Conservation (phyloP, 441 rosid species). For the Brassica balearica region DNA sequence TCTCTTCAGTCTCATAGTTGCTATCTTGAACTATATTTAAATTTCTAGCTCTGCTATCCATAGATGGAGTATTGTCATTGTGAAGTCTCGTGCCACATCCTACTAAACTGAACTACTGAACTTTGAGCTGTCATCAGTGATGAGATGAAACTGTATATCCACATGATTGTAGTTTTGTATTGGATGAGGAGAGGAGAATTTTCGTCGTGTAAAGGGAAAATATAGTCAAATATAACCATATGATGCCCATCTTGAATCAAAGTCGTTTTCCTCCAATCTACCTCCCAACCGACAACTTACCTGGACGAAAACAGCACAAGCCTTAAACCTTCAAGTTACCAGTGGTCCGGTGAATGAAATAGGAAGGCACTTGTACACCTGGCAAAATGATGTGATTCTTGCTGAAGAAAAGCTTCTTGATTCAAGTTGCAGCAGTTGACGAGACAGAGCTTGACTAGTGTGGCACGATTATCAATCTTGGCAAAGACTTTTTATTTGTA, state of each 20-base stretch:
- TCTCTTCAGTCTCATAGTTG: conserved; percentile 3
- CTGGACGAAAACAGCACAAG: too few relatives aligned
- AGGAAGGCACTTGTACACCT: background rate
- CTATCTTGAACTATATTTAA: background rate
- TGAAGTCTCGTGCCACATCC: background rate
- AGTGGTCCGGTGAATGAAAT: background rate
- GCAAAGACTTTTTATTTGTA: background rate
- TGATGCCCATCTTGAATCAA: too few relatives aligned
- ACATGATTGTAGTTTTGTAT: background rate
- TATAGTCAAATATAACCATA: background rate
- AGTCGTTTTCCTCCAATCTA: too few relatives aligned
- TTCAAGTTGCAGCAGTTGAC: background rate
- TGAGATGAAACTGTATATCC: background rate
- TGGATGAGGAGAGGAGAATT: background rate
- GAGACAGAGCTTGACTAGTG: background rate
- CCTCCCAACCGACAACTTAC: too few relatives aligned
- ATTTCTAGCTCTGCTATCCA: background rate
- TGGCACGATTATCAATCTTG: background rate
- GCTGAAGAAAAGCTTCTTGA: background rate
- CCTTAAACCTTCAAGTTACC: background rate
- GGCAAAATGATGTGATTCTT: background rate
- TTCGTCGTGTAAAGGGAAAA: background rate
- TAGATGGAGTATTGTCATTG: background rate
- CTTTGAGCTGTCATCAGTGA: background rate
- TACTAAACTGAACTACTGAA: background rate